Conservation (phyloP, 2,329 filamentous ascomycete species). For the Sporothrix protearum region DNA sequence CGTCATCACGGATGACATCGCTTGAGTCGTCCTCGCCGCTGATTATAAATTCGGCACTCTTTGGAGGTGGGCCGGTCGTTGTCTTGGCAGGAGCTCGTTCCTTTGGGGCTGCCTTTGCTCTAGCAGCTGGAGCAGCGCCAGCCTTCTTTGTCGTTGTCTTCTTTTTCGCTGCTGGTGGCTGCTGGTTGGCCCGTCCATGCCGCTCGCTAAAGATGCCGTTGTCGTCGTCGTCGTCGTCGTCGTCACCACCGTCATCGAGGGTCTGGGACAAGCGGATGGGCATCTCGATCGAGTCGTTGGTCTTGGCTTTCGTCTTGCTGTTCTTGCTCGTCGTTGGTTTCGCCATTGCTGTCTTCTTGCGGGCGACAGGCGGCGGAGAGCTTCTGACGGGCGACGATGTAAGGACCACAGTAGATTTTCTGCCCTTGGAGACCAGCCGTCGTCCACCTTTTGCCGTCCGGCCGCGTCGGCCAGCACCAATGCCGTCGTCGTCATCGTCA, state of each 20-base stretch:
- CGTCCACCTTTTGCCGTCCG: background rate
- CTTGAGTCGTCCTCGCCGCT: conserved; percentile 18
- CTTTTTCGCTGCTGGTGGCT: background rate
- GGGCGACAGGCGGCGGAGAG: conserved; percentile 4
- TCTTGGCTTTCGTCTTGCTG: background rate
- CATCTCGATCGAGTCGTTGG: conserved; percentile 17
- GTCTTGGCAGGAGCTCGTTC: background rate
- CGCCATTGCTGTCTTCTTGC: background rate
- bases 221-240: conserved; percentile 14
- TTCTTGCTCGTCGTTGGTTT: background rate
- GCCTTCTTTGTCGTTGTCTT: background rate
- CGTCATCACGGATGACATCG: conserved; percentile 1
- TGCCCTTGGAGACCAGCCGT: background rate
- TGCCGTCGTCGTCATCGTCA: background rate
- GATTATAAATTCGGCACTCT: conserved; percentile 21
- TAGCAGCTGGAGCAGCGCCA: background rate
- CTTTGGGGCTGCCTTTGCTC: background rate
- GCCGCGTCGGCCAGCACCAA: background rate
- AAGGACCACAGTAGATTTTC: background rate
- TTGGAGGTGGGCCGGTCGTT: conserved; percentile 7
- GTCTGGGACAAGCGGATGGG: conserved; percentile 26
- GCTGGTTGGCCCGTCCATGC: conserved; percentile 5
- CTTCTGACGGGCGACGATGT: conserved; percentile 27
- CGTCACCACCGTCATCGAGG: conserved; percentile 16
- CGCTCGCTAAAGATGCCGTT: conserved; percentile 2